Base-by-base conservation (phyloP, 331 rosid species). In the Stylosanthes scabra region DNA sequence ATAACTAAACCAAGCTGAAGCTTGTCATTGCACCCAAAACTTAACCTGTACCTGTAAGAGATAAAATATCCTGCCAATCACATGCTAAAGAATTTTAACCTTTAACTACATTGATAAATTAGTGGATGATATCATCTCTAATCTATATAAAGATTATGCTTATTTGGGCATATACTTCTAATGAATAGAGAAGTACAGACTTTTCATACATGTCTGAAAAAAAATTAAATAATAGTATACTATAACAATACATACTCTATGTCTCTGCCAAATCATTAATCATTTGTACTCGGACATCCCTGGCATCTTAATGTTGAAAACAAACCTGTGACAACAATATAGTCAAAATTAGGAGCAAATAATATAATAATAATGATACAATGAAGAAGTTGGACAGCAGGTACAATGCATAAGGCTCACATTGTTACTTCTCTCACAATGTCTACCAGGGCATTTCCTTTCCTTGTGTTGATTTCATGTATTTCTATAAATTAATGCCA, bases 351-450 rank as follows among this genome's bases (percentile, higher is more conserved):
- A 55, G 78, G 72, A 1, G 25, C 25, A 72, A 39, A 54, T 64
- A 63, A 61, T 12, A 63, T 20, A 20, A 39, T 39, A 39, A 39
- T 3, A 70, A 71, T 42, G 13, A 75, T 44, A 20, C 42, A 54
- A 29, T 66, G 51, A 59, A 55, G 58, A 78, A 37, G 65, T 72
- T 57, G 58, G 62, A 67, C 20, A 73, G 37, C 63, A 55, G 31
- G 44, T 63, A 59, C 67, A 46, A 66, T 59, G 75, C 55, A 74
- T 0, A 70, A 59, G 70, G 85, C 97, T 92, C 78, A 92, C 99
- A 88, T 88, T 25, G 92, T 92, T 85, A 92, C 98, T 86, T 95
- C 97, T 83, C 98, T 88, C 63, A 86, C 96, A 80, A 95, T 95
- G 87, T 95, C 99, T 67, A 95, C n/a, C n/a, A n/a, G n/a, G n/a